These are phyloP conservation scores for Penicillium olsonii DNA, from an alignment of 2,329 filamentous ascomycete species.

Conservation along the genomic window DNA sequence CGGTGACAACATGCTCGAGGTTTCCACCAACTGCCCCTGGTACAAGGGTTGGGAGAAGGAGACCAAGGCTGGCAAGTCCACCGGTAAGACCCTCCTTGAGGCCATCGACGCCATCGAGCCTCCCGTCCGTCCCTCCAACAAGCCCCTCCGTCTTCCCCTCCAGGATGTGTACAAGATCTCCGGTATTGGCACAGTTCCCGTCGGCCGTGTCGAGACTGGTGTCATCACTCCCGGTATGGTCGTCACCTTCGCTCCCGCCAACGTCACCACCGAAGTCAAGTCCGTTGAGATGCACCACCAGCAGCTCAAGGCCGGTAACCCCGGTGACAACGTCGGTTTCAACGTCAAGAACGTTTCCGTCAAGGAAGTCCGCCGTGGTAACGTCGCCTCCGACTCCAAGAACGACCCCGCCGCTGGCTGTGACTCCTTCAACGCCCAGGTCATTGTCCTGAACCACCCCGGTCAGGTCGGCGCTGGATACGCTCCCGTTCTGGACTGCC, in stretches of 20 bases:
- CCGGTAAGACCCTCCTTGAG: constrained; percentile 98
- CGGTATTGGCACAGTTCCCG: constrained; percentile 99
- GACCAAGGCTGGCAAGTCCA: constrained; percentile 80
- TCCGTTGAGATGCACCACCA: constrained; percentile 99
- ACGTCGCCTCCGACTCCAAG: constrained; percentile 99
- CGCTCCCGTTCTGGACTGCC: constrained; percentile 98
- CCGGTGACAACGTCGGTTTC: constrained; percentile 99
- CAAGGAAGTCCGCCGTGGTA: constrained; percentile 99
- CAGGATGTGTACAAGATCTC: constrained; percentile 99
- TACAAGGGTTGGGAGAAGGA: constrained; percentile 99
- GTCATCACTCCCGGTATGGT: constrained; percentile 79
- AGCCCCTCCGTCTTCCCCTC: constrained; percentile 99
- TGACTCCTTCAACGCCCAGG: constrained; percentile 98
- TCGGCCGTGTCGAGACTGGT: constrained; percentile 99
- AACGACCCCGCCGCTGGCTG: constrained; percentile 90
- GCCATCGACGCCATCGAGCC: constrained; percentile 96
- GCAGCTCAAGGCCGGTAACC: constrained; percentile 91
- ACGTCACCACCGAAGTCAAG: constrained; percentile 99
- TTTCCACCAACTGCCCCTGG: constrained; percentile 94
- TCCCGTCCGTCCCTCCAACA: constrained; percentile 91
- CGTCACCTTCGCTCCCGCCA: constrained; percentile 97
- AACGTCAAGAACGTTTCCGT: constrained; percentile 99
- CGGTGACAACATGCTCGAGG: constrained; percentile 98
- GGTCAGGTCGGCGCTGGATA: constrained; percentile 99
- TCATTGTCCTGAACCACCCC: constrained; percentile 99